Percentiles rank a stretch among this genome's conserved stretches.
Evolutionary conservation across 148 eudicot genomes (phyloP).

Genomic region (Cornus kousa): DNA sequence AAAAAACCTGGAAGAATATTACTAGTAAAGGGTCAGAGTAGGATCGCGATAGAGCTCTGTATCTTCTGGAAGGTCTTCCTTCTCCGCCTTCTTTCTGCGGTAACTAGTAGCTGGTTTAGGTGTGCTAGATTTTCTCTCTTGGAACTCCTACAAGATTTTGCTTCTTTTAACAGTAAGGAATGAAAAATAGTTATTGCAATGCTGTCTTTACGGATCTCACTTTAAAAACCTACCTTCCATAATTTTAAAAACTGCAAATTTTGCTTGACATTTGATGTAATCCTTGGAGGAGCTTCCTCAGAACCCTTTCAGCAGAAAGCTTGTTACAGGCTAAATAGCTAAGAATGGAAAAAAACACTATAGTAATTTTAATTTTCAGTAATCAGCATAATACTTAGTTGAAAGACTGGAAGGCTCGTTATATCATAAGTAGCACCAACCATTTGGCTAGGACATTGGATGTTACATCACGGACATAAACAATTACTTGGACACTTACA

Average conservation of each 20-base stretch:
- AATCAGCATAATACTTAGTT: not conserved
- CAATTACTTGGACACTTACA: not conserved
- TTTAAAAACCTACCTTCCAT: slow-evolving; percentile 63
- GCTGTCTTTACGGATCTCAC: not conserved
- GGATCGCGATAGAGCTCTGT: slow-evolving; percentile 70
- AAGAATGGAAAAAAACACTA: not conserved
- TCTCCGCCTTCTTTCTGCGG: slow-evolving; percentile 80
- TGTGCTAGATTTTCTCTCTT: slow-evolving; percentile 52
- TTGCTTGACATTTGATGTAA: slow-evolving; percentile 90
- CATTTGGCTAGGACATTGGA: not conserved
- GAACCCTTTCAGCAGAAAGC: slow-evolving; percentile 45
- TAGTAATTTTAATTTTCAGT: not conserved
- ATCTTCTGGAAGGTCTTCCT: slow-evolving; percentile 85
- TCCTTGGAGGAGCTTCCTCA: slow-evolving; percentile 79
- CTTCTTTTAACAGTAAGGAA: slow-evolving; percentile 7
- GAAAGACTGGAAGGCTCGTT: not conserved
- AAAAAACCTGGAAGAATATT: slow-evolving; percentile 28
- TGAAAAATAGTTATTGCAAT: not conserved
- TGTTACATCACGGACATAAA: not conserved
- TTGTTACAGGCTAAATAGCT: not conserved
- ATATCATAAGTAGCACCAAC: not conserved
- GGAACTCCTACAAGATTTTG: slow-evolving; percentile 52
- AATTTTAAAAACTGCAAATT: slow-evolving; percentile 78
- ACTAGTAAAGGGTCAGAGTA: slow-evolving; percentile 77
- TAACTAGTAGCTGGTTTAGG: slow-evolving; percentile 89